Evolutionary conservation across 345 rosid genomes (phyloP).

Genomic region (Anastatica hierochuntica): DNA sequence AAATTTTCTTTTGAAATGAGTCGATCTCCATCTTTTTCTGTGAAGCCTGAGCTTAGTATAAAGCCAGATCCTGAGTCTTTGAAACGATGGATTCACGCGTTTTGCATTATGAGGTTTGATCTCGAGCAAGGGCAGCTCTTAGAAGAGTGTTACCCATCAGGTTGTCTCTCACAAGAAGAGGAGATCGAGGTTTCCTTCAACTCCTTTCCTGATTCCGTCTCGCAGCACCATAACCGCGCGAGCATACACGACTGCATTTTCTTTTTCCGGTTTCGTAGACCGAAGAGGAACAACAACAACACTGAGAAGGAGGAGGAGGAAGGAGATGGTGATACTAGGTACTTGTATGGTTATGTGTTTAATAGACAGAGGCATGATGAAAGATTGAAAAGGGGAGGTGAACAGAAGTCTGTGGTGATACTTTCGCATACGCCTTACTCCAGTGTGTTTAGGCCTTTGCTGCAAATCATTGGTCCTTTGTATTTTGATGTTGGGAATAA

Average conservation of each 20-base stretch:
- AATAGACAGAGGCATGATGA: slow-evolving; percentile 96
- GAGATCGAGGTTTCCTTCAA: slow-evolving; percentile 88
- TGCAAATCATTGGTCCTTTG: slow-evolving; percentile 94
- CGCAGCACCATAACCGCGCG: slow-evolving; percentile 77
- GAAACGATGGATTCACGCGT: slow-evolving; percentile 73
- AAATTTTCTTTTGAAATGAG: slow-evolving; percentile 47
- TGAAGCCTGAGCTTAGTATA: slow-evolving; percentile 52
- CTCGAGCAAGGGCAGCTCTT: slow-evolving; percentile 94
- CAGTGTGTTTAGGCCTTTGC: slow-evolving; percentile 76
- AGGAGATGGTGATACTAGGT: slow-evolving; percentile 21
- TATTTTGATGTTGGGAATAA: slow-evolving; percentile 76
- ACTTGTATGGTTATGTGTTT: slow-evolving; percentile 85
- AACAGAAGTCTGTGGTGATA: slow-evolving; percentile 89
- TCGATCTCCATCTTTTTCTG: slow-evolving; percentile 79
- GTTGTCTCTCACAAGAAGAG: slow-evolving; percentile 55
- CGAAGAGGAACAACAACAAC: slow-evolving; percentile 29
- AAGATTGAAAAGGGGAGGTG: slow-evolving; percentile 93
- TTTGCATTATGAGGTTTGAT: slow-evolving; percentile 85
- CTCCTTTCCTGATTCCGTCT: slow-evolving; percentile 93
- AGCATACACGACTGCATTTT: slow-evolving; percentile 96
- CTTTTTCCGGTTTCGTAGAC: slow-evolving; percentile 81
- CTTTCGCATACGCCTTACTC: slow-evolving; percentile 75
- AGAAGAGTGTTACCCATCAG: slow-evolving; percentile 84
- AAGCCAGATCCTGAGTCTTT: slow-evolving; percentile 58
- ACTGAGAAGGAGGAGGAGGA: slow-evolving; percentile 26